Evolutionary conservation across 2,329 filamentous ascomycete genomes (phyloP), one percentile per base, ranked within the genome.

Genomic region (Phialophora verrucosa): DNA sequence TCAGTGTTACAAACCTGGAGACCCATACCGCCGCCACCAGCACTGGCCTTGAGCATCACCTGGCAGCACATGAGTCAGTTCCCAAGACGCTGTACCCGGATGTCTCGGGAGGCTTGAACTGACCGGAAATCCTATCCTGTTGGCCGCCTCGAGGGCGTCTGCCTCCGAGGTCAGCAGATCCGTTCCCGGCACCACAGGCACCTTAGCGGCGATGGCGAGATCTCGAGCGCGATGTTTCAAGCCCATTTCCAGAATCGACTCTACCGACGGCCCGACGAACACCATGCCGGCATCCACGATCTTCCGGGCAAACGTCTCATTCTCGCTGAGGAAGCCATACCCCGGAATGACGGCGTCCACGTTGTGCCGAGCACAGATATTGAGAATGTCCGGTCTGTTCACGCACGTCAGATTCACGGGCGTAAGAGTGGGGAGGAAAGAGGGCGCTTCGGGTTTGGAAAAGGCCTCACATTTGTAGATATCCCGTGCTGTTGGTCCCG

Each of bases 11-110:
- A 92, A 64, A 91, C 92, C 44, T 91, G 84, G 83, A 96, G 88
- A 2, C 92, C 92, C 83, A 95, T 96, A 32, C 92, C 92, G 54
- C 92, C 92, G 42, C 92, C 91, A 6, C 90, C 90, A 65, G 87
- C 87, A 17, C 91, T 90, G 69, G 90, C 92, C 82, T 96, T 96
- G 56, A 92, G 82, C 73, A 93, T 83, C 35, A 42, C 35, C 35
- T 42, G 35, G 6, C 4, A 6, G 35, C 14, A 17, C 35, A 42
- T 42, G 35, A 14, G 14, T 42, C 35, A 42, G 35, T 42, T 42
- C 14, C 35, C 35, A 42, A 5, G 14, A 42, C 17, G 8, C 2
- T 17, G 14, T n/a, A n/a, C n/a, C n/a, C n/a, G n/a, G n/a, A n/a
- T n/a, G n/a, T n/a, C n/a, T n/a, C n/a, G n/a, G n/a, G n/a, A n/a